Conservation (phyloP, 2,329 filamentous ascomycete genomes). For the Fusarium dlaminii region DNA sequence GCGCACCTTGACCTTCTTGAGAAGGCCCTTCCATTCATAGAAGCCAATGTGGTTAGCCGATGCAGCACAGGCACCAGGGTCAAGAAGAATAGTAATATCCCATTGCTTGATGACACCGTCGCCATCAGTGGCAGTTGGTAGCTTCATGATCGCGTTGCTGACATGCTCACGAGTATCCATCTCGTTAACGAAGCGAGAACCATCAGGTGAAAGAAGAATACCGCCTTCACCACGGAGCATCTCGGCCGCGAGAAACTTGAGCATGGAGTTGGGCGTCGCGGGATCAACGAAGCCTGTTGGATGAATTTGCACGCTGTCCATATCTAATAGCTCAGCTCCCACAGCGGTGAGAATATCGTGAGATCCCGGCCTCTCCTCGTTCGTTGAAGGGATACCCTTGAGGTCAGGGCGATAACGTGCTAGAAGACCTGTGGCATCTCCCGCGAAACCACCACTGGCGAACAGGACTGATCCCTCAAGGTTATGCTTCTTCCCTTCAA, state of each 20-base stretch:
- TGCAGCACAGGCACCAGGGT: conserved; percentile 64
- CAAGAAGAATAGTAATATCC: conserved; percentile 67
- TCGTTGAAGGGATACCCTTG: conserved; percentile 68
- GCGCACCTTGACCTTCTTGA: conserved; percentile 63
- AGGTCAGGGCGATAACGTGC: conserved; percentile 67
- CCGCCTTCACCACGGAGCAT: conserved; percentile 71
- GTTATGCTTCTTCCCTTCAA: conserved; percentile 48
- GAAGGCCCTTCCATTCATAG: conserved; percentile 69
- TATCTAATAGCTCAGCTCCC: conserved; percentile 58
- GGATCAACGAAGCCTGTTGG: conserved; percentile 72
- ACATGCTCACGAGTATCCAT: conserved; percentile 67
- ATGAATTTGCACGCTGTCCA: conserved; percentile 70
- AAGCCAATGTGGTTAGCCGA: conserved; percentile 67
- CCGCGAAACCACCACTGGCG: conserved; percentile 69
- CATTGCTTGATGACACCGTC: conserved; percentile 58
- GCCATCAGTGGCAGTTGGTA: conserved; percentile 43
- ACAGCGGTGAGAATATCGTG: conserved; percentile 55
- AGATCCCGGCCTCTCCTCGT: conserved; percentile 65
- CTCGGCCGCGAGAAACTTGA: conserved; percentile 73
- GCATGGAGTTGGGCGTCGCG: conserved; percentile 51
- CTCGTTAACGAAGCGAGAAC: conserved; percentile 69
- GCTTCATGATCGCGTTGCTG: conserved; percentile 60
- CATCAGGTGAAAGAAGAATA: conserved; percentile 58
- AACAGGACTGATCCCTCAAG: conserved; percentile 64
- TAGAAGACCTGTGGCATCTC: conserved; percentile 67